A percentile compares a stretch with the other conserved stretches of the same genome.
Conservation (phyloP, 1,284 basidiomycete genomes). For the Coniferiporia sulphurascens region DNA sequence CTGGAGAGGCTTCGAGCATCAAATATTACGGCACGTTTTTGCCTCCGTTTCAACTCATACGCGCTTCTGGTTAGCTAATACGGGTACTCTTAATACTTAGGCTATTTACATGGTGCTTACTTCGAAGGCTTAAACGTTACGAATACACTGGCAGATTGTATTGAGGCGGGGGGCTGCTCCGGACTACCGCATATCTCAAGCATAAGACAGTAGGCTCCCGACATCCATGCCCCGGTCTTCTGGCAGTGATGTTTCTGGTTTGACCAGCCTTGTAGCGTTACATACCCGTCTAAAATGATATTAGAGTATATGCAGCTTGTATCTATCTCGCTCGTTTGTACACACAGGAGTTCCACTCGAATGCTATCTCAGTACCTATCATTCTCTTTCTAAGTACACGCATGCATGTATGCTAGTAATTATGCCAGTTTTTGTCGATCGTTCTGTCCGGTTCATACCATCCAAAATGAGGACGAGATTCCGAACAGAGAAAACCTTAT, state of each 20-base stretch:
- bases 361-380: no score
- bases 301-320: no score
- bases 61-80: not conserved
- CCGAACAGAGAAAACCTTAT: no score
- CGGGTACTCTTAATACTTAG: constrained; percentile 23
- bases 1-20: constrained; percentile 57
- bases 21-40: constrained; percentile 46
- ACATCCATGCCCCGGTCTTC: not conserved
- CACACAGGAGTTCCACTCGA: no score
- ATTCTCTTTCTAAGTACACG: no score
- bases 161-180: constrained; percentile 28
- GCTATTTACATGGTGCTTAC: constrained; percentile 44
- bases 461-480: no score
- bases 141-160: constrained; percentile 34
- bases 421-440: no score
- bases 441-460: no score
- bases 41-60: not conserved
- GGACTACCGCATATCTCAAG: constrained; percentile 25
- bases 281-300: no score
- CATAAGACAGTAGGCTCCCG: constrained; percentile 17
- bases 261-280: no score
- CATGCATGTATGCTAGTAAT: no score
- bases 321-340: no score
- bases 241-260: not conserved
- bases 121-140: constrained; percentile 37